These are phyloP conservation scores for Candida ipomoeae DNA, from an alignment of 805 yeast genomes.

Conservation along the genomic window DNA sequence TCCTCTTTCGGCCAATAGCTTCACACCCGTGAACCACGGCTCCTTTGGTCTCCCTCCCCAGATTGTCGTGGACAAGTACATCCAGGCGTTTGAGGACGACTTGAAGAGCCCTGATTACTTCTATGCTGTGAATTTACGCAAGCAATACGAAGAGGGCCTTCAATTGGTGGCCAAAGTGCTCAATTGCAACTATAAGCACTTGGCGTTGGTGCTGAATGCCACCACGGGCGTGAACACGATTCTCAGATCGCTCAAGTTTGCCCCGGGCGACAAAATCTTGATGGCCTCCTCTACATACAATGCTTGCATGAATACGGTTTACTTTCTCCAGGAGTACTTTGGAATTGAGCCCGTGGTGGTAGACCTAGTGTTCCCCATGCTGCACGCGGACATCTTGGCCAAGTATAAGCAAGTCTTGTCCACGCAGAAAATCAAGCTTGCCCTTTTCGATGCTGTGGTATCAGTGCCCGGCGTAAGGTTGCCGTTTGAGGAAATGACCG, in stretches of 20 bases:
- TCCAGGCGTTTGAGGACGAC: conserved; percentile 16
- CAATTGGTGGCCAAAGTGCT: conserved; percentile 37
- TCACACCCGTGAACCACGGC: conserved; percentile 57
- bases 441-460: conserved; percentile 53
- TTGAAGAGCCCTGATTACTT: conserved; percentile 46
- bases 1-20: conserved; percentile 34
- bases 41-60: conserved; percentile 57
- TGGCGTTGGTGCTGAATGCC: conserved; percentile 58
- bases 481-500: conserved; percentile 50
- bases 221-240: conserved; percentile 57
- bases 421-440: conserved; percentile 30
- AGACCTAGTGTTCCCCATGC: conserved; percentile 15
- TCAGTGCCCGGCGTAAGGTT: conserved; percentile 61
- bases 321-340: conserved; percentile 32
- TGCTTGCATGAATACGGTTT: conserved; percentile 50
- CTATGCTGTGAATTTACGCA: conserved; percentile 24
- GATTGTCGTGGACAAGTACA: conserved; percentile 27
- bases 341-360: conserved; percentile 24
- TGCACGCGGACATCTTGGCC: conserved; percentile 21
- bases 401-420: conserved; percentile 22
- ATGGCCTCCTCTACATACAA: conserved; percentile 49
- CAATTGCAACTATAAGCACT: conserved; percentile 42
- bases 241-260: conserved; percentile 50
- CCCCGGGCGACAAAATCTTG: conserved; percentile 49
- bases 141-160: conserved; percentile 31